phyloP scores from a whole-genome alignment of 2,329 filamentous ascomycete genomes.

The Ophiostoma novo-ulmi region DNA sequence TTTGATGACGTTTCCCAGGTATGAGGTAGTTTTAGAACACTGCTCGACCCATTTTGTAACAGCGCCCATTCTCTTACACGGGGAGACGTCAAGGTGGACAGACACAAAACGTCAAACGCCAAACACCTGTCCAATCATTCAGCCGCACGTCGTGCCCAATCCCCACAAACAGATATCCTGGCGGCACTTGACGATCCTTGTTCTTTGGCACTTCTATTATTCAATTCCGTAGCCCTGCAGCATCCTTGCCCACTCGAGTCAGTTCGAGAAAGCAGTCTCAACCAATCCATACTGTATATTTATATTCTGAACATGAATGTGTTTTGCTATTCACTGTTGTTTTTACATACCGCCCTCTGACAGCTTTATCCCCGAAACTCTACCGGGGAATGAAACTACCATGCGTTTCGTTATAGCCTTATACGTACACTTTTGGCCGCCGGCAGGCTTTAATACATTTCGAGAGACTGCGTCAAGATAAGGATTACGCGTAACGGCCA shows the following conservation, averaged over 20 bases:
- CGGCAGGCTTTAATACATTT: background rate
- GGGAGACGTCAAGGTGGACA: background rate
- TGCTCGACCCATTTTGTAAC: constrained; percentile 7
- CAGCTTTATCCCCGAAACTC: background rate
- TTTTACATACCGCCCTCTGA: background rate
- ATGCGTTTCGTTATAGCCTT: constrained; percentile 6
- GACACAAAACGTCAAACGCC: background rate
- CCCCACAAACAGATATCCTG: constrained; percentile 3
- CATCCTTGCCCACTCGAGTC: background rate
- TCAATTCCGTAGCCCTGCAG: background rate
- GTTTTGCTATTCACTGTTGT: background rate
- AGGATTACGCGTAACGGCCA: background rate
- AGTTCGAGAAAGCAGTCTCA: background rate
- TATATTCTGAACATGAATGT: background rate
- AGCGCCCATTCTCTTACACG: constrained; percentile 5
- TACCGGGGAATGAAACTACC: constrained; percentile 13
- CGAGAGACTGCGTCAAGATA: background rate
- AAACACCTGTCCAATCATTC: background rate
- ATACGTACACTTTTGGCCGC: background rate
- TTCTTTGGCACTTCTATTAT: background rate
- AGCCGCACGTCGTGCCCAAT: background rate
- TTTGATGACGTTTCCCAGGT: constrained; percentile 5
- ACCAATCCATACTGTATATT: background rate
- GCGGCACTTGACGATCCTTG: background rate
- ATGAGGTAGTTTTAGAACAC: constrained; percentile 4